A percentile compares a stretch with the other conserved stretches of the same genome.
Evolutionary conservation across 495 filamentous ascomycete genomes (phyloP).

Genomic region (Xylona heveae): DNA sequence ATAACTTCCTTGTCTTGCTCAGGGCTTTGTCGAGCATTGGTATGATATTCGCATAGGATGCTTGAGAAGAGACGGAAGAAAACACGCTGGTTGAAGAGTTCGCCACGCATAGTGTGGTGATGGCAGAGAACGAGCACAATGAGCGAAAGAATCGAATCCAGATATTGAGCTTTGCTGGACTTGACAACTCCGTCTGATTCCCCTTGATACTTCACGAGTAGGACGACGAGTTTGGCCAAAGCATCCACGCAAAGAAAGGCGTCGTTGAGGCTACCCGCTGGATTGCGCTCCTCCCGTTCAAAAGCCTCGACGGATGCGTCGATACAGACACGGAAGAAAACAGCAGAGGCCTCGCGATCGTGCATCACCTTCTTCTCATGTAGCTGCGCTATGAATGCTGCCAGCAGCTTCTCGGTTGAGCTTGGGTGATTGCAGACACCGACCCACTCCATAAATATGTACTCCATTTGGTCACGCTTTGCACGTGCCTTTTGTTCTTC

Average conservation of each 20-base stretch:
- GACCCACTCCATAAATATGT: conserved; percentile 88
- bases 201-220: conserved; percentile 49
- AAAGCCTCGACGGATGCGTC: conserved; percentile 57
- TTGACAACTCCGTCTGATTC: conserved; percentile 35
- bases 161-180: conserved; percentile 36
- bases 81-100: conserved; percentile 66
- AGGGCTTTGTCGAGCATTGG: conserved; percentile 13
- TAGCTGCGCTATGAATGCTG: conserved; percentile 70
- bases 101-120: conserved; percentile 62
- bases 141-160: conserved; percentile 55
- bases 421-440: conserved; percentile 53
- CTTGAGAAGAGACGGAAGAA: conserved; percentile 84
- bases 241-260: conserved; percentile 62
- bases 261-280: conserved; percentile 39
- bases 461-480: conserved; percentile 68
- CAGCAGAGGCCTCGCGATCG: conserved; percentile 45
- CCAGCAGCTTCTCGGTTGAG: conserved; percentile 44
- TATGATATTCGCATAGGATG: conserved; percentile 50
- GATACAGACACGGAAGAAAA: conserved; percentile 66
- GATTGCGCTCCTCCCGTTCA: conserved; percentile 39
- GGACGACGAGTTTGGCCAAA: conserved; percentile 63
- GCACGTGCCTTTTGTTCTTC: conserved; percentile 26
- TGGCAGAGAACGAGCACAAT: conserved; percentile 64
- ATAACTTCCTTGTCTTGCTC: conserved; percentile 47
- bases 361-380: conserved; percentile 47